Base-by-base conservation (phyloP, 371 early-diverging fungal genomes). In the Mortierella sp. region DNA sequence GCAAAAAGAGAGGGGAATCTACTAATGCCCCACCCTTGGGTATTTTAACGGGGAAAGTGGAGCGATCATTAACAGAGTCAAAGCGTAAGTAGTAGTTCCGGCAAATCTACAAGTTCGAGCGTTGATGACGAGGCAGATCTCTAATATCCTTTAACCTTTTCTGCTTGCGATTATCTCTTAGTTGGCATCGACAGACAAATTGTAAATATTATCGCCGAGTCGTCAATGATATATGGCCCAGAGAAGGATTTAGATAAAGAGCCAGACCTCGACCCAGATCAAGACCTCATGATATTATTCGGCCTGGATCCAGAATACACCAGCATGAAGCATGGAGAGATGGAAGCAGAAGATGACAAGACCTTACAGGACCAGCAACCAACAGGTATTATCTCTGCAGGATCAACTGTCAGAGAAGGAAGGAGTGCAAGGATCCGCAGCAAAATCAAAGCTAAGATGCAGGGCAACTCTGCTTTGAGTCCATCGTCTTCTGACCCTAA, bases 141-240 rank as follows among this genome's bases (percentile, higher is more conserved):
- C 2, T 55, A 24, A 28, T 2, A 60, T 60, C 16, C 6, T 30
- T 14, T 32, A 20, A 37, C 51, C 1, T 30, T 43, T 35, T 47
- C 1, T 51, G 35, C 18, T 26, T 57, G 1, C n/a, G 2, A n/a
- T 22, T 8, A 26, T 51, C 43, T 52, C 40, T 43, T 45, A 80
- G 81, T 80, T 58, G 76, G 81, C 16, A 68, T 80, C 39, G 81
- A 80, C 55, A 72, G 62, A 37, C 72, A 72, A 30, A 62, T 80
- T 62, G 81, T 71, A 18, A 72, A 75, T 28, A 62, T 80, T 61
- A 75, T 80, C 16, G 61, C 75, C 5, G 81, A 80, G 55, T 68
- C 81, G 1, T 39, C 64, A 2, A 30, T 75, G 9, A 60, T 80
- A 3, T 80, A 80, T 39, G 81, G 76, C 1, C 75, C 75, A 5